phyloP scores from a whole-genome alignment of 2,329 filamentous ascomycete species.

The Tolypocladium sp. region DNA sequence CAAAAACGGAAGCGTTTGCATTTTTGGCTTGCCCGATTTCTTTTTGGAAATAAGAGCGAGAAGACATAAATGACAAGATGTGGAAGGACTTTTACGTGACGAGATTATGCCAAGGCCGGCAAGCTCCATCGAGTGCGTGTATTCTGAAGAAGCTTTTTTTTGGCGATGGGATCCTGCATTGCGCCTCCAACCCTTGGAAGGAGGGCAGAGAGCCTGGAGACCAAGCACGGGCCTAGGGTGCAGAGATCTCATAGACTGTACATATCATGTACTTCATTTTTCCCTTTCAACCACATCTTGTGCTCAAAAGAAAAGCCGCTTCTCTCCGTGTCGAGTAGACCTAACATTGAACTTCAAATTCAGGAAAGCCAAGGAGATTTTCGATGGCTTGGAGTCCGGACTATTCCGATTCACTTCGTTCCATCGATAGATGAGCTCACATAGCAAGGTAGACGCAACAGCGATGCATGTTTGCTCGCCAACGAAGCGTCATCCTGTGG shows the following conservation, averaged over 20 bases:
- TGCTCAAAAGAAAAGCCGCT: not conserved
- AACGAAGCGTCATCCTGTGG: conserved; percentile 5
- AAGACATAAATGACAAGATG: not conserved
- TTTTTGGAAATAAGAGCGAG: not conserved
- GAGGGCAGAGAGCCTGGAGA: not conserved
- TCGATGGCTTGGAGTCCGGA: not conserved
- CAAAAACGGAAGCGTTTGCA: not conserved
- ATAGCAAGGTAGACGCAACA: not conserved
- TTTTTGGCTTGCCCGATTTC: not conserved
- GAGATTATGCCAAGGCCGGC: not conserved
- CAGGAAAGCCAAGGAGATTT: too few relatives aligned
- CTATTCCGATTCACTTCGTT: not conserved
- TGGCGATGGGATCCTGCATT: not conserved
- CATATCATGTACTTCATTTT: not conserved
- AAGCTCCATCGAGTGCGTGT: not conserved
- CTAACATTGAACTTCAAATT: not conserved
- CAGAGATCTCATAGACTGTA: not conserved
- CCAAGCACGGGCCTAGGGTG: not conserved
- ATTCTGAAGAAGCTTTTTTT: not conserved
- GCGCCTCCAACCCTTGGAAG: not conserved
- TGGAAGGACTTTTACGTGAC: not conserved
- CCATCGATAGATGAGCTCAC: not conserved
- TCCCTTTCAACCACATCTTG: not conserved
- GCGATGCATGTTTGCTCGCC: conserved; percentile 17
- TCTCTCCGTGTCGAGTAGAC: not conserved